Evolutionary conservation across 768 basidiomycete species (phyloP).

Genomic region (Lentinula lateritia): DNA sequence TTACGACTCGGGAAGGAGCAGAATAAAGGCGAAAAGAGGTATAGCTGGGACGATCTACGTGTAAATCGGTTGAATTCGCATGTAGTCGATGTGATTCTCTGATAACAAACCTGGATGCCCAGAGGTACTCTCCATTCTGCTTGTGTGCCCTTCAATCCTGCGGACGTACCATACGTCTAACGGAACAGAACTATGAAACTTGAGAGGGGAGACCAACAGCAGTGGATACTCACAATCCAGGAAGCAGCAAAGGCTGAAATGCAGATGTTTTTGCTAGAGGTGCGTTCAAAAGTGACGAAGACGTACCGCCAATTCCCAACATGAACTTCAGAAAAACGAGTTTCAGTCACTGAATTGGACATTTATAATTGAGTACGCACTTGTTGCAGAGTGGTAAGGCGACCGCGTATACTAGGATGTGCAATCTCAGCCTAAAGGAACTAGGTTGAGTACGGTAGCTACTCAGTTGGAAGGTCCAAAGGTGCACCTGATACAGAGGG

Average conservation of each 20-base stretch:
- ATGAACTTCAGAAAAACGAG: conserved; percentile 27
- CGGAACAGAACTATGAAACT: background rate
- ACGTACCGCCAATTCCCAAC: conserved; percentile 40
- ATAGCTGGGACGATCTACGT: conserved; percentile 36
- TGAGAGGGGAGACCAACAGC: background rate
- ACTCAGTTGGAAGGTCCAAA: background rate
- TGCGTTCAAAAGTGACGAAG: background rate
- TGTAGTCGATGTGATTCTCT: background rate
- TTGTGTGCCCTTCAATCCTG: conserved; percentile 28
- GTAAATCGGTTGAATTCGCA: background rate
- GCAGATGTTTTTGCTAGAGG: background rate
- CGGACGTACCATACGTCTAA: conserved; percentile 36
- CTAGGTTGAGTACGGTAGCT: background rate
- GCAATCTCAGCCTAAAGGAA: conserved; percentile 43
- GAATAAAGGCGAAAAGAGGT: conserved; percentile 44
- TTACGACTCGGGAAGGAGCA: conserved; percentile 46
- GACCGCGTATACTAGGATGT: conserved; percentile 50
- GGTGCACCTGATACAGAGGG: conserved; percentile 42
- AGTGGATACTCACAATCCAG: conserved; percentile 28
- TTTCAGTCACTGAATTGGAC: no score
- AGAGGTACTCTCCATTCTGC: conserved; percentile 49
- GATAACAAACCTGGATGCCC: conserved; percentile 29
- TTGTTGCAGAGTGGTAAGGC: conserved; percentile 48
- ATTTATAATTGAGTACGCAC: conserved; percentile 10
- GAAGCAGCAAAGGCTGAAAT: conserved; percentile 42